Conservation (phyloP, 441 rosid genomes). For the Gossypium gossypioides region DNA sequence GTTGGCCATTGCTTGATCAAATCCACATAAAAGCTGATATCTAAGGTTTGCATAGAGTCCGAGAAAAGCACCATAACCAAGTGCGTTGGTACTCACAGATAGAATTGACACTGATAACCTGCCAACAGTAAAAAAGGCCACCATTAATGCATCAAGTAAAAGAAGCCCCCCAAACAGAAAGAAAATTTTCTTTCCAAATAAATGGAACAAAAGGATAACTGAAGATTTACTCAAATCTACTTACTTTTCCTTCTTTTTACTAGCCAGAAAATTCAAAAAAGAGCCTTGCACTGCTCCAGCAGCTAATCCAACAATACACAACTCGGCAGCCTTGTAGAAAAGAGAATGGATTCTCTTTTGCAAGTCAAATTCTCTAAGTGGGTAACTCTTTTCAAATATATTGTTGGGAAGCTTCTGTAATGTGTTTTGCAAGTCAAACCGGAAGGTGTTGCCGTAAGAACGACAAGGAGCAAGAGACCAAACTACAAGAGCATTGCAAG, state of each 20-base stretch:
- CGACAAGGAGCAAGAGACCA: conserved; percentile 95
- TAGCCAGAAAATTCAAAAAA: conserved; percentile 53
- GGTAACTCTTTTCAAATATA: conserved; percentile 79
- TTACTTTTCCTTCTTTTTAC: conserved; percentile 73
- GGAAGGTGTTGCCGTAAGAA: conserved; percentile 86
- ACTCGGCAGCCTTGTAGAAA: conserved; percentile 77
- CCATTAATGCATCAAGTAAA: neutral
- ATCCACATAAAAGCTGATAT: conserved; percentile 72
- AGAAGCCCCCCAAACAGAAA: neutral
- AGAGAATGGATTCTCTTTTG: conserved; percentile 81
- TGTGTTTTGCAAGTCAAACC: conserved; percentile 83
- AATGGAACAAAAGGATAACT: neutral
- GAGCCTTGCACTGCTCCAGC: conserved; percentile 84
- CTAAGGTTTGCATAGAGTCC: conserved; percentile 84
- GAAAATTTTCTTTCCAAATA: neutral
- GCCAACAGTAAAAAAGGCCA: conserved; percentile 18
- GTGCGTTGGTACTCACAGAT: conserved; percentile 55
- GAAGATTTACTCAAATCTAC: conserved; percentile 1
- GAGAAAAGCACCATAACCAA: conserved; percentile 88
- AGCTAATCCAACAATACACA: conserved; percentile 64
- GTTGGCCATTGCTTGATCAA: conserved; percentile 58
- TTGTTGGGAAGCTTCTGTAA: conserved; percentile 93
- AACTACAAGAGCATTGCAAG: conserved; percentile 78
- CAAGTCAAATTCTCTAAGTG: conserved; percentile 76
- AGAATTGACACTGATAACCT: conserved; percentile 84